phyloP scores from a whole-genome alignment of 148 eudicot genomes.

The Fagopyrum esculentum region DNA sequence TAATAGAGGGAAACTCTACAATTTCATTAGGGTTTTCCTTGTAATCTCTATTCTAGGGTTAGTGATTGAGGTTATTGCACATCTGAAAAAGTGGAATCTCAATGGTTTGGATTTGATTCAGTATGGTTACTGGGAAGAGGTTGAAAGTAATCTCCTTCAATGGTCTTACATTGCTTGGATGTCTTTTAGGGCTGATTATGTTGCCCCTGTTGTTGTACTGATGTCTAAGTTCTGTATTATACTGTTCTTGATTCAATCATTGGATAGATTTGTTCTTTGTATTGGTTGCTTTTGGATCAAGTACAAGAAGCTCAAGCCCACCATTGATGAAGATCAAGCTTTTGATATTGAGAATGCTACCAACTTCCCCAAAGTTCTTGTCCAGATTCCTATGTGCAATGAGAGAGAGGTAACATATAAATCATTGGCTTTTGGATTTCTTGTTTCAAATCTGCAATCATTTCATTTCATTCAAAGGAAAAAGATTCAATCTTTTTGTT shows the following conservation, averaged over 20 bases:
- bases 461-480: neutral
- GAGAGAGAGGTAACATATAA: slow-evolving; percentile 53
- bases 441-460: neutral
- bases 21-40: slow-evolving; percentile 39
- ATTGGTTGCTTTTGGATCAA: slow-evolving; percentile 65
- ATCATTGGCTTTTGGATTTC: neutral
- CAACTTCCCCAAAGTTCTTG: slow-evolving; percentile 61
- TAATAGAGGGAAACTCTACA: slow-evolving; percentile 44
- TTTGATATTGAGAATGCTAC: slow-evolving; percentile 37
- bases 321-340: slow-evolving; percentile 19
- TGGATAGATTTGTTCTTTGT: slow-evolving; percentile 49
- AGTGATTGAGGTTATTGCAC: slow-evolving; percentile 37
- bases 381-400: slow-evolving; percentile 78
- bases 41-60: slow-evolving; percentile 37
- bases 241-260: slow-evolving; percentile 56
- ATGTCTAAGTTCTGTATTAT: slow-evolving; percentile 44
- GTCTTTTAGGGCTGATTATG: slow-evolving; percentile 45
- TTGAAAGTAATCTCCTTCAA: slow-evolving; percentile 34
- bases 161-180: slow-evolving; percentile 50
- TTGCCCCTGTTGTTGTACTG: slow-evolving; percentile 37
- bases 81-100: slow-evolving; percentile 1
- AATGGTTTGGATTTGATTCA: slow-evolving; percentile 9
- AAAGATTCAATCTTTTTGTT: neutral
- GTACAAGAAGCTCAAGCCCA: slow-evolving; percentile 47
- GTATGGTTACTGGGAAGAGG: slow-evolving; percentile 28